These are phyloP conservation scores for Globisporangium camurandrum DNA, from an alignment of 352 stramenopile genomes.

Conservation along the genomic window DNA sequence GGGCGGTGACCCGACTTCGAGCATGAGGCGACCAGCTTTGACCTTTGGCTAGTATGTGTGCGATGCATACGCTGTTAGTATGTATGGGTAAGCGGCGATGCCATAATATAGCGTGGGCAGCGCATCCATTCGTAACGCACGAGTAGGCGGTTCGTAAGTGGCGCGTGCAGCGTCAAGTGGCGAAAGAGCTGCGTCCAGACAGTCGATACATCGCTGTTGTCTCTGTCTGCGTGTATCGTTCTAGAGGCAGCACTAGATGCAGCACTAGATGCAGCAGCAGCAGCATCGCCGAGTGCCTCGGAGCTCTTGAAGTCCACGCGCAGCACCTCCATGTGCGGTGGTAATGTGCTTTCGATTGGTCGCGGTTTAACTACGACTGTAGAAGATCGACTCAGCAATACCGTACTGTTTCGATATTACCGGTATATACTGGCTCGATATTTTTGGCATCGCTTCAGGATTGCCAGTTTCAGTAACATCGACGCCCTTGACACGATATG, in stretches of 20 bases:
- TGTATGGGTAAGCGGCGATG: background rate
- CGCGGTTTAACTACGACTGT: no score
- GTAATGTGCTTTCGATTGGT: no score
- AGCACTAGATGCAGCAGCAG: no score
- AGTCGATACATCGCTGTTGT: constrained; percentile 9
- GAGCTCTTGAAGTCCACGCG: constrained; percentile 10
- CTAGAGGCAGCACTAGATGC: no score
- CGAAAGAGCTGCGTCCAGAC: constrained; percentile 52
- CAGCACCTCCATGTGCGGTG: constrained; percentile 12
- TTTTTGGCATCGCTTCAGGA: no score
- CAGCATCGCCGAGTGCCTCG: constrained; percentile 3
- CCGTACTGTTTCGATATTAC: background rate
- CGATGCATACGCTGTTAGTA: background rate
- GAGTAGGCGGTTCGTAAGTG: constrained; percentile 30
- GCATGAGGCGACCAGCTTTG: constrained; percentile 41
- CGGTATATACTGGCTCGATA: background rate
- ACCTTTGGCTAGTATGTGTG: constrained; percentile 38
- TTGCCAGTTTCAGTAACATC: no score
- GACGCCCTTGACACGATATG: background rate
- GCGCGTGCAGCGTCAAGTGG: constrained; percentile 24
- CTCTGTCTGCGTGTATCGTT: background rate
- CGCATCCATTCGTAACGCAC: constrained; percentile 13
- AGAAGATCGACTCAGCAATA: background rate
- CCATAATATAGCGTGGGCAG: background rate
- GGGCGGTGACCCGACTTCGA: constrained; percentile 41